Evolutionary conservation across 2,329 filamentous ascomycete species (phyloP).

Genomic region (Paecilomyces sp.): DNA sequence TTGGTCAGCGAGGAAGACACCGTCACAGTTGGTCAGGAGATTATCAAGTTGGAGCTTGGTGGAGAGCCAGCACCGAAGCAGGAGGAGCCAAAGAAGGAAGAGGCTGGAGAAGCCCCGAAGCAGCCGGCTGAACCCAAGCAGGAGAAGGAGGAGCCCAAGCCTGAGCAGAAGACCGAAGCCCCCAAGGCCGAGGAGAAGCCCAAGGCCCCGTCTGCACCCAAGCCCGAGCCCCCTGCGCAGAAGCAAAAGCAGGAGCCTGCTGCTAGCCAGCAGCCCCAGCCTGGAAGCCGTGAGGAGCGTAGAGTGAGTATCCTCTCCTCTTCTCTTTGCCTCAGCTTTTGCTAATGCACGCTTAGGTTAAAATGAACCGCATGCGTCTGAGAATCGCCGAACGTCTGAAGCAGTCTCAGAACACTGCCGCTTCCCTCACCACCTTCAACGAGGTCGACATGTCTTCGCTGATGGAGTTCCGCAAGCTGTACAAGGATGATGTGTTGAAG

Average conservation of each 20-base stretch:
- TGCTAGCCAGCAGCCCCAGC: slow-evolving; percentile 24
- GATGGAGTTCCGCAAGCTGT: slow-evolving; percentile 94
- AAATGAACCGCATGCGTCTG: slow-evolving; percentile 99
- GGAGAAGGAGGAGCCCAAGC: slow-evolving; percentile 25
- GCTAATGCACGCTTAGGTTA: slow-evolving; percentile 55
- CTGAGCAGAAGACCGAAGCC: slow-evolving; percentile 15
- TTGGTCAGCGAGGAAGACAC: slow-evolving; percentile 92
- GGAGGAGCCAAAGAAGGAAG: slow-evolving; percentile 39
- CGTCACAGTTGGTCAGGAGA: slow-evolving; percentile 86
- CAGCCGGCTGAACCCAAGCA: slow-evolving; percentile 49
- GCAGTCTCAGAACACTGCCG: slow-evolving; percentile 97
- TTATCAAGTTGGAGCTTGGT: slow-evolving; percentile 78
- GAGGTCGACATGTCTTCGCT: slow-evolving; percentile 98
- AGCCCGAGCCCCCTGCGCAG: slow-evolving; percentile 18
- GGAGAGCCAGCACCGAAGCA: slow-evolving; percentile 46
- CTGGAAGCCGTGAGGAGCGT: slow-evolving; percentile 78
- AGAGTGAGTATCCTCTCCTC: slow-evolving; percentile 54
- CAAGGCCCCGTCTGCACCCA: slow-evolving; percentile 31
- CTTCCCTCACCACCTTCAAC: slow-evolving; percentile 96
- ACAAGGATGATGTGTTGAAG: slow-evolving; percentile 95
- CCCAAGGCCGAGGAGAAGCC: slow-evolving; percentile 14
- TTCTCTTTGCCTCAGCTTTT: neutral
- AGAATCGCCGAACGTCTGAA: slow-evolving; percentile 96
- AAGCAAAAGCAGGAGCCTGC: slow-evolving; percentile 30
- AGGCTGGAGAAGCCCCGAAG: slow-evolving; percentile 53